A percentile compares a stretch with the other conserved stretches of the same genome.
Evolutionary conservation across 2,329 filamentous ascomycete genomes (phyloP).

Genomic region (Verticillium nonalfalfae): DNA sequence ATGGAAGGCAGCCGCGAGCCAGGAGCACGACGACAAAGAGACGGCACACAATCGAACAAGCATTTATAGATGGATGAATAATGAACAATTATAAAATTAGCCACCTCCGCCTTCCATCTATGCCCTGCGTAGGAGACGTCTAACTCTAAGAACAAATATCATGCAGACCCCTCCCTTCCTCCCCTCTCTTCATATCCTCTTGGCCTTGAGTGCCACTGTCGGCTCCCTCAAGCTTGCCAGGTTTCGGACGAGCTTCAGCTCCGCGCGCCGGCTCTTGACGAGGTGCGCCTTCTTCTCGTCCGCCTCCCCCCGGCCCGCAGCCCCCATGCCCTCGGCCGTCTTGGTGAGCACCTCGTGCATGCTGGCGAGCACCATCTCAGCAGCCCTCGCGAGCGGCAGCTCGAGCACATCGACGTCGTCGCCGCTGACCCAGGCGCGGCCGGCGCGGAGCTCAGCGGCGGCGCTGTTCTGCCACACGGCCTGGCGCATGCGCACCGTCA

Average conservation of each 20-base stretch:
- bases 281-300: constrained; percentile 56
- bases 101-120: neutral
- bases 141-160: neutral
- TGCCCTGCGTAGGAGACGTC: constrained; percentile 3
- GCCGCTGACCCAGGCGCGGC: constrained; percentile 66
- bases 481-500: constrained; percentile 81
- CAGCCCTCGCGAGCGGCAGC: constrained; percentile 75
- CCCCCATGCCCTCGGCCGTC: constrained; percentile 59
- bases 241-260: constrained; percentile 78
- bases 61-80: constrained; percentile 6
- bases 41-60: neutral
- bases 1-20: neutral
- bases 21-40: neutral
- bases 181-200: constrained; percentile 30
- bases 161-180: neutral
- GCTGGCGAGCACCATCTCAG: constrained; percentile 80
- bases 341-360: constrained; percentile 81
- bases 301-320: constrained; percentile 22
- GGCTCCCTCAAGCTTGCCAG: constrained; percentile 62
- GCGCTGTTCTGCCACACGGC: constrained; percentile 48
- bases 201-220: constrained; percentile 54
- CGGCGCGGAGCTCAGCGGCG: constrained; percentile 34
- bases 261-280: constrained; percentile 74
- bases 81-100: neutral
- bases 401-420: constrained; percentile 64